Conservation (phyloP, 768 basidiomycete genomes). For the Amanita muscaria region DNA sequence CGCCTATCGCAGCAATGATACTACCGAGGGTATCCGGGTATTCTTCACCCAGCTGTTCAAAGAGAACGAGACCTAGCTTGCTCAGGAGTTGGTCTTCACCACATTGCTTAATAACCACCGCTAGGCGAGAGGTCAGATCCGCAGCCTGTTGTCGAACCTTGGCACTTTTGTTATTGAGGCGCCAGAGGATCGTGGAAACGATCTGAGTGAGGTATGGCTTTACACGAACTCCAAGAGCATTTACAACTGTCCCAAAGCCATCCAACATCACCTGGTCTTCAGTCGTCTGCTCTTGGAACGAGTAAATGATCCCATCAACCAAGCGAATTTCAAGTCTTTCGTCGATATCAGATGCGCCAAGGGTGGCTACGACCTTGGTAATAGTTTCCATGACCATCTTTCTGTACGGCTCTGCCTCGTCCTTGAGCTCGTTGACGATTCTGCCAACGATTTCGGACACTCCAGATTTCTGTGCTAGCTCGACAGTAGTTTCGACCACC, state of each 20-base stretch:
- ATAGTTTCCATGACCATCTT: slow-evolving; percentile 99
- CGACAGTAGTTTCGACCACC: slow-evolving; percentile 97
- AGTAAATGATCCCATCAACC: slow-evolving; percentile 97
- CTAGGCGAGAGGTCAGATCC: slow-evolving; percentile 92
- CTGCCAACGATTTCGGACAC: slow-evolving; percentile 93
- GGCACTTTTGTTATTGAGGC: slow-evolving; percentile 97
- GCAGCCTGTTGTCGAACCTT: slow-evolving; percentile 99
- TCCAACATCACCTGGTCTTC: slow-evolving; percentile 99
- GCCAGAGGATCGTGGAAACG: slow-evolving; percentile 98
- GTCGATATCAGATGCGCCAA: slow-evolving; percentile 97
- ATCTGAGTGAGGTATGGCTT: slow-evolving; percentile 99
- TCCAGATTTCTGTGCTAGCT: slow-evolving; percentile 94
- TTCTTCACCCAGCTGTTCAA: slow-evolving; percentile 98
- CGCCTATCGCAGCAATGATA: slow-evolving; percentile 97
- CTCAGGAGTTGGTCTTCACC: slow-evolving; percentile 93
- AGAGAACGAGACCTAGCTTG: slow-evolving; percentile 93
- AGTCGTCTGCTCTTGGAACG: slow-evolving; percentile 99
- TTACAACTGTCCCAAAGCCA: slow-evolving; percentile 96
- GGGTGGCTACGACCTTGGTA: slow-evolving; percentile 86
- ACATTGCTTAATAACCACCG: slow-evolving; percentile 97
- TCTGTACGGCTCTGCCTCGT: slow-evolving; percentile 82
- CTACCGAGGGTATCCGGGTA: slow-evolving; percentile 98
- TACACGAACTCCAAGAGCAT: slow-evolving; percentile 91
- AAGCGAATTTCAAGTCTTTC: slow-evolving; percentile 90
- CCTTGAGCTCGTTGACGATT: slow-evolving; percentile 85